Evolutionary conservation across 2,329 filamentous ascomycete genomes (phyloP).

Genomic region (Phialophora expanda): DNA sequence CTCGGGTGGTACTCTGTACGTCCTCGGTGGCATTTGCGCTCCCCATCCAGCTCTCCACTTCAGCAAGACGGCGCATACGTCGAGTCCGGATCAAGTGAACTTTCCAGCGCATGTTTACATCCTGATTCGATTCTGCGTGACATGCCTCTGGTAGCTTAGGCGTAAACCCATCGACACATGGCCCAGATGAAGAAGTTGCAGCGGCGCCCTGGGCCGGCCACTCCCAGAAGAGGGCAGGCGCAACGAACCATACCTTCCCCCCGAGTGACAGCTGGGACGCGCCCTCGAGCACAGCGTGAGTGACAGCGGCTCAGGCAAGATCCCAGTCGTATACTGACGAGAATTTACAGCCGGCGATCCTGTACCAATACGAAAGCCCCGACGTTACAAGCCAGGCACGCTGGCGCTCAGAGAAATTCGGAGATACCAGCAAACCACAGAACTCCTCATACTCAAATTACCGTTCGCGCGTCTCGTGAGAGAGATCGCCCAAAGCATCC

Average conservation of each 20-base stretch:
- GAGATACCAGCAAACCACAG: constrained; percentile 85
- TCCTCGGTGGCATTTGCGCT: neutral
- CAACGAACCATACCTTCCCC: constrained; percentile 29
- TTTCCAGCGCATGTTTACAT: neutral
- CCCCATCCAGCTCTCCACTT: neutral
- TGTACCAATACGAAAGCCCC: constrained; percentile 64
- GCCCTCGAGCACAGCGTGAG: constrained; percentile 42
- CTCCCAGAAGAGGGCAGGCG: constrained; percentile 32
- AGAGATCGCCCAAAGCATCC: constrained; percentile 60
- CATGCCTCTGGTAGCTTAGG: no score
- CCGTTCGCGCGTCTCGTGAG: constrained; percentile 57
- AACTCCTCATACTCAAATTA: constrained; percentile 74
- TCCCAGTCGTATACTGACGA: constrained; percentile 19
- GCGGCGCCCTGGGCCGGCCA: constrained; percentile 29
- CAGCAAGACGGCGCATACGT: neutral
- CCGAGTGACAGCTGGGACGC: constrained; percentile 34
- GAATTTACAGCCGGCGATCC: constrained; percentile 70
- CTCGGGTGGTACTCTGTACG: neutral
- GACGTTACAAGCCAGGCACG: constrained; percentile 77
- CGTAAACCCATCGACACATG: constrained; percentile 16
- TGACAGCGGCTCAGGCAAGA: constrained; percentile 41
- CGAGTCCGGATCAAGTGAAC: neutral
- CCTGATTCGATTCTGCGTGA: neutral
- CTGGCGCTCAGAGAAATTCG: constrained; percentile 90
- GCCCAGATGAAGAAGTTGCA: constrained; percentile 34